A percentile compares a stretch with the other conserved stretches of the same genome.
Conservation (phyloP, 495 filamentous ascomycete species). For the Penicillium ochrochloron region DNA sequence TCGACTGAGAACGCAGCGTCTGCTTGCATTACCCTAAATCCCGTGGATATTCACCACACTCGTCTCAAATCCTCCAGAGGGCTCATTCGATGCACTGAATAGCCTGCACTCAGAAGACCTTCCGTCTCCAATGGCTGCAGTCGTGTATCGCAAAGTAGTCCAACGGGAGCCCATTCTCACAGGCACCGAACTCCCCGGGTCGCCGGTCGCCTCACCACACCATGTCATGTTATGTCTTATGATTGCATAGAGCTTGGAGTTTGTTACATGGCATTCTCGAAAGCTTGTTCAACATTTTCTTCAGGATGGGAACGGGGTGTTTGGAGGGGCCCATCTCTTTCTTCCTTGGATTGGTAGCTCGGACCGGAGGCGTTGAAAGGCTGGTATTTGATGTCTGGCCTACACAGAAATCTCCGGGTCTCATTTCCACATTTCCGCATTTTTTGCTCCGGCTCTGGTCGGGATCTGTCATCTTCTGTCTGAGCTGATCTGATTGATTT, state of each 20-base stretch:
- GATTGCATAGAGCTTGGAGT: constrained; percentile 53
- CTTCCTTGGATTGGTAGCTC: neutral
- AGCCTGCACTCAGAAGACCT: neutral
- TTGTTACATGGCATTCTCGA: constrained; percentile 41
- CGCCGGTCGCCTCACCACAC: constrained; percentile 12
- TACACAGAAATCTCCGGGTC: neutral
- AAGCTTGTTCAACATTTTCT: constrained; percentile 22
- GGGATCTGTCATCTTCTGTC: neutral
- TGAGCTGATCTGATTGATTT: neutral
- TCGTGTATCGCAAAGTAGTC: neutral
- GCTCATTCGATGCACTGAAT: neutral
- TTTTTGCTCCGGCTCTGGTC: neutral
- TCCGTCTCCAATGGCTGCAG: neutral
- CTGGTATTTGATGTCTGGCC: neutral
- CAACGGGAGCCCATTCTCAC: constrained; percentile 1
- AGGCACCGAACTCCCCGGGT: neutral
- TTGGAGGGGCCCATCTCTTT: constrained; percentile 20
- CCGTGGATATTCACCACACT: neutral
- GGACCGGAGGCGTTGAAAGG: neutral
- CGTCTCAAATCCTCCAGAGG: neutral
- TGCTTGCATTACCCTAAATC: neutral
- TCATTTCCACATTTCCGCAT: neutral
- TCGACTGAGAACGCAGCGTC: constrained; percentile 62
- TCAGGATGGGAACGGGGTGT: constrained; percentile 33
- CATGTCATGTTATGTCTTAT: constrained; percentile 41